Evolutionary conservation across 2,329 filamentous ascomycete genomes (phyloP).

Genomic region (Dendryphion nanum): DNA sequence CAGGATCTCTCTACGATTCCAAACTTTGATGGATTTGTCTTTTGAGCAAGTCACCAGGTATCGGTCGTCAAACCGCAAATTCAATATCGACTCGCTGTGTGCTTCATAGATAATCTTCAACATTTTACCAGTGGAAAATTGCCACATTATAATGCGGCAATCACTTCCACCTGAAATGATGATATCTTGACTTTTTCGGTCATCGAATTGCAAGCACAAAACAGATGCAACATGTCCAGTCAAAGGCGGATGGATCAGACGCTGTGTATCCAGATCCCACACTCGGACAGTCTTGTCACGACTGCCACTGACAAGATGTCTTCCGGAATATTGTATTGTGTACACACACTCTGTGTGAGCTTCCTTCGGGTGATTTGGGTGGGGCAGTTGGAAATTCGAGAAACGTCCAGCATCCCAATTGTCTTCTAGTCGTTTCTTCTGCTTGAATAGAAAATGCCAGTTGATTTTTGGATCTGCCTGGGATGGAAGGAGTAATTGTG

Average conservation of each 20-base stretch:
- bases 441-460: conserved; percentile 91
- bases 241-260: conserved; percentile 73
- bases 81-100: conserved; percentile 87
- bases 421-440: conserved; percentile 77
- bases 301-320: conserved; percentile 90
- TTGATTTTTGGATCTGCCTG: conserved; percentile 64
- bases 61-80: conserved; percentile 86
- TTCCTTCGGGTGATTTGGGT: conserved; percentile 75
- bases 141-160: conserved; percentile 86
- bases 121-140: conserved; percentile 83
- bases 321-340: conserved; percentile 82
- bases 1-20: conserved; percentile 65
- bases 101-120: conserved; percentile 74
- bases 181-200: conserved; percentile 79
- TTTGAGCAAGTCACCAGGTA: conserved; percentile 97
- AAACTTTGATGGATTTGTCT: conserved; percentile 95
- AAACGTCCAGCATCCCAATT: conserved; percentile 88
- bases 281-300: conserved; percentile 65
- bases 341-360: conserved; percentile 93
- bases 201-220: conserved; percentile 91
- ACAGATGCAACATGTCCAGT: conserved; percentile 81
- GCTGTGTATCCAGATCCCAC: conserved; percentile 82
- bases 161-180: conserved; percentile 97
- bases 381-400: conserved; percentile 85
- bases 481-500: conserved; percentile 30